Base-by-base conservation (phyloP, 1,139 yeast species). In the Suhomyces bolitotheri region DNA sequence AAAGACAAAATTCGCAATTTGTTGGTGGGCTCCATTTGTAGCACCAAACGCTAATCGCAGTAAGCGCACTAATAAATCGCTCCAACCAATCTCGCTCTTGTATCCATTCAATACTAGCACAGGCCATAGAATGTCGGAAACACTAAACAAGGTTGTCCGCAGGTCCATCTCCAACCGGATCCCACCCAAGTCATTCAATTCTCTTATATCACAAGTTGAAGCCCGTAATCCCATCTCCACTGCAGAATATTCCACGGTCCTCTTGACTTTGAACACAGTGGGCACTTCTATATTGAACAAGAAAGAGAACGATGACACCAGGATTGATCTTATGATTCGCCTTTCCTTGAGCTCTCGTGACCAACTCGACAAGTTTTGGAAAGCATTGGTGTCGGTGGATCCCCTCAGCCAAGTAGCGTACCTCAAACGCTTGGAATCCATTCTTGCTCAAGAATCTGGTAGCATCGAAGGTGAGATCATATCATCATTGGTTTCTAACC, bases 201-300 rank as follows among this genome's bases (percentile, higher is more conserved):
- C 46, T n/a, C 44, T 51, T 8, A 39, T 46, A 19, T 33, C 36
- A 16, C 56, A 51, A 27, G 34, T 53, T 21, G 47, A 48, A 15
- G 34, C 42, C 10, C 39, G 43, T 7, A 41, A 38, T 5, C 34
- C 45, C n/a, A 30, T 51, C 11, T 31, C 46, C 20, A 51, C 46
- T 21, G 38, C 45, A 12, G 47, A 47, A 27, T 47, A 45, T 27
- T 33, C 30, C 19, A 32, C 45, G 10, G 23, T 37, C 21, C 29
- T 47, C 4, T 36, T 47, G 16, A 50, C 48, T 22, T 39, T 53
- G 9, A 33, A 33, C 17, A 44, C 39, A 12, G 21, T 16, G 7
- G 43, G 48, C 4, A 23, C 49, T 13, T 25, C 47, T 16, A 39
- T 39, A 14, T 27, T 47, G 7, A 22, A 29, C 25, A 40, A 29